Evolutionary conservation across 2,329 filamentous ascomycete species (phyloP).

Genomic region (Huntiella omanensis): DNA sequence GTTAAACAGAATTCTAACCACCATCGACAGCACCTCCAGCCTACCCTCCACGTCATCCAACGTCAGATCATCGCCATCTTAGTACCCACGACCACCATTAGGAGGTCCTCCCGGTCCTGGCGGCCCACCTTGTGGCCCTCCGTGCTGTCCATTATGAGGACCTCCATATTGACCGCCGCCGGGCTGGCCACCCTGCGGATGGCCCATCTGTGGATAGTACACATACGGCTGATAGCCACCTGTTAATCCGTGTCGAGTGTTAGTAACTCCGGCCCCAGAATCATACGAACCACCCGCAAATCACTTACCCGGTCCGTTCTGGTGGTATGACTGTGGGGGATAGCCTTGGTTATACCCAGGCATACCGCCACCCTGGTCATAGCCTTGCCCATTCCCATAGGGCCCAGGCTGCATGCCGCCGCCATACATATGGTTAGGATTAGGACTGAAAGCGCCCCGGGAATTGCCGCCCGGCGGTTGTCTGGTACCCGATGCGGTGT

Average conservation of each 20-base stretch:
- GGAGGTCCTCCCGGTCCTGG: constrained; percentile 9
- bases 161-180: constrained; percentile 13
- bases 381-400: constrained; percentile 13
- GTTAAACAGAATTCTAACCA: no score
- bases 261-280: neutral
- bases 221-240: constrained; percentile 7
- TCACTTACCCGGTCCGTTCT: no score
- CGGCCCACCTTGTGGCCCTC: no score
- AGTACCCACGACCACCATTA: constrained; percentile 24
- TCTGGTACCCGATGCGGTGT: constrained; percentile 75
- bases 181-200: constrained; percentile 19
- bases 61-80: constrained; percentile 8
- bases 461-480: no score
- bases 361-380: no score
- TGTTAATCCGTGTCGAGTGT: neutral
- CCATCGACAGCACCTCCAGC: no score
- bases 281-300: no score
- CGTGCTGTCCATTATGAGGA: neutral
- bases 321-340: no score
- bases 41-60: no score
- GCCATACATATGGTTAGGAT: constrained; percentile 20
- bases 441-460: constrained; percentile 16
- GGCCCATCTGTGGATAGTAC: constrained; percentile 26
- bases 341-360: no score
- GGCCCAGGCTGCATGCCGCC: constrained; percentile 20